Percentiles rank a stretch among this genome's conserved stretches.
Conservation (phyloP, 2,329 filamentous ascomycete genomes). For the Periconia sp. region DNA sequence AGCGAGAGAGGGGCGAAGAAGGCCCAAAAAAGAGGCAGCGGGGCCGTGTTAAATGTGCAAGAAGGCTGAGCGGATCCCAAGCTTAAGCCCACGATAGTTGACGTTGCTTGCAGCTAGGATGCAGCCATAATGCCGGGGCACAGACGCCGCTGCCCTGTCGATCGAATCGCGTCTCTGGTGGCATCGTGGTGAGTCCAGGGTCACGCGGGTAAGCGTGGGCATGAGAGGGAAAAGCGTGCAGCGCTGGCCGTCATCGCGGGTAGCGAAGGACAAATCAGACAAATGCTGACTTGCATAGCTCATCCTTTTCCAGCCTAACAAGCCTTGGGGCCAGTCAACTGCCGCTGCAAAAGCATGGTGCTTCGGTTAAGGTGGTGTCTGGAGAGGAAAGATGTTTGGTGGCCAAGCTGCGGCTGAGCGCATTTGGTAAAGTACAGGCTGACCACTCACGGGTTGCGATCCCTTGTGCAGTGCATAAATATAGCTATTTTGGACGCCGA, state of each 20-base stretch:
- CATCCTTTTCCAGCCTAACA: constrained; percentile 4
- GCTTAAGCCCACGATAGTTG: constrained; percentile 12
- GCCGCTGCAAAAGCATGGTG: constrained; percentile 5
- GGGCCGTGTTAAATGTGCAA: constrained; percentile 8
- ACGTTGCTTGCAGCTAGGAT: constrained; percentile 10
- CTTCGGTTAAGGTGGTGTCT: constrained; percentile 6
- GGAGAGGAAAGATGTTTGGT: constrained; percentile 13
- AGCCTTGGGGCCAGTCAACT: constrained; percentile 4
- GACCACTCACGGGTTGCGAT: constrained; percentile 1
- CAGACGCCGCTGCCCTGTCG: constrained; percentile 14
- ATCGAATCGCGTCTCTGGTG: constrained; percentile 12
- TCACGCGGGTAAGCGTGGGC: constrained; percentile 16
- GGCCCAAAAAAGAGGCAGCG: constrained; percentile 7
- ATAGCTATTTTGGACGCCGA: constrained; percentile 4
- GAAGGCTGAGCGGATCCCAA: constrained; percentile 18
- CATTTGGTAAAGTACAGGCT: constrained; percentile 11
- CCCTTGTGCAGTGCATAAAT: constrained; percentile 12
- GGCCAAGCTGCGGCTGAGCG: constrained; percentile 35
- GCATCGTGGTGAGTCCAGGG: constrained; percentile 16
- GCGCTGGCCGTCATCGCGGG: constrained; percentile 9
- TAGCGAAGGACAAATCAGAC: constrained; percentile 13
- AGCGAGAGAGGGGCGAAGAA: constrained; percentile 5
- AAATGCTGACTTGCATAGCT: constrained; percentile 1
- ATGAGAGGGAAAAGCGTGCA: constrained; percentile 1
- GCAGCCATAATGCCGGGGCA: constrained; percentile 6